phyloP scores from a whole-genome alignment of 805 yeast species.

The Pichia heedii region DNA sequence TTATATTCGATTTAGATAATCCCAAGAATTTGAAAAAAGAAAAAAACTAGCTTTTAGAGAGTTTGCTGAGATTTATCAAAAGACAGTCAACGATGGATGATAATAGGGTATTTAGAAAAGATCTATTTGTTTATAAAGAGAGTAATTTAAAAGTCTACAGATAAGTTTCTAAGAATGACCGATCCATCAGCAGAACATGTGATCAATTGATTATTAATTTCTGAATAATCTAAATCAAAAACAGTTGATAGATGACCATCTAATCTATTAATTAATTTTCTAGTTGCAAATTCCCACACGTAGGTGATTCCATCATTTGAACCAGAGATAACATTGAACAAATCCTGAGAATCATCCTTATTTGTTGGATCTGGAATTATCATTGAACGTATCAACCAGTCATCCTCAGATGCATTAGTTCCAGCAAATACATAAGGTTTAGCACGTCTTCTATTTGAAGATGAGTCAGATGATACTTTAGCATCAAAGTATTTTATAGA shows the following conservation, averaged over 20 bases:
- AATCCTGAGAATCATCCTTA: constrained; percentile 22
- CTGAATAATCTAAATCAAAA: constrained; percentile 42
- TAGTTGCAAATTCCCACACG: constrained; percentile 50
- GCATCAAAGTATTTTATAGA: constrained; percentile 51
- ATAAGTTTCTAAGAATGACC: constrained; percentile 36
- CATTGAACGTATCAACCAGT: constrained; percentile 39
- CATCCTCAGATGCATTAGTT: constrained; percentile 44
- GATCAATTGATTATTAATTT: constrained; percentile 28
- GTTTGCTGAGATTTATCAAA: too few species aligned
- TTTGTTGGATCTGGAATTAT: constrained; percentile 32
- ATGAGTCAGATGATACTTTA: constrained; percentile 25
- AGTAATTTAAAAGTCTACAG: not conserved
- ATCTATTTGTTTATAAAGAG: not conserved
- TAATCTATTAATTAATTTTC: constrained; percentile 38
- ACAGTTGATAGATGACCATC: constrained; percentile 58
- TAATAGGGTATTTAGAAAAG: not conserved
- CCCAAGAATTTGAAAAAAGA: too few species aligned
- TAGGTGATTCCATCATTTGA: constrained; percentile 51
- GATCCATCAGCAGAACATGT: constrained; percentile 51
- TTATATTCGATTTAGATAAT: too few species aligned
- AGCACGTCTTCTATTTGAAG: constrained; percentile 24
- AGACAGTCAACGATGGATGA: too few species aligned
- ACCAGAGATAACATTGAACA: constrained; percentile 40
- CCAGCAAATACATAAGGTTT: constrained; percentile 48
- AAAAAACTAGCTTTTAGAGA: too few species aligned